Base-by-base conservation (phyloP, 352 stramenopile species). In the Phytophthora rubi region DNA sequence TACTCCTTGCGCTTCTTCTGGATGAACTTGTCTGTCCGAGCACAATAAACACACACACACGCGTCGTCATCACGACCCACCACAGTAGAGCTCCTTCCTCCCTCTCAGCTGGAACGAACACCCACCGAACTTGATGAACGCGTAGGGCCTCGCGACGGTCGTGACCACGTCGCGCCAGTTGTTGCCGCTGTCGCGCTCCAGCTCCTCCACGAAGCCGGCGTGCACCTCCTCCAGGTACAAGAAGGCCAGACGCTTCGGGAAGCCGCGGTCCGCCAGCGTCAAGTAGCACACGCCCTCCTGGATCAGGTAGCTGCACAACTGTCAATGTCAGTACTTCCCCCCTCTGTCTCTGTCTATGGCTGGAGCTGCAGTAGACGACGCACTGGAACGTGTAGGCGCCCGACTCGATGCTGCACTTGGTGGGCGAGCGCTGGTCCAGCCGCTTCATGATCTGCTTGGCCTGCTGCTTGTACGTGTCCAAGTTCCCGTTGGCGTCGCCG, bases 1-100 rank as follows among this genome's bases (percentile, higher is more conserved):
- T 99, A 99, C 65, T 99, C 97, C 67, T 98, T 98, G 69, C 97
- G 89, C 79, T 99, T 99, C 59, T 97, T 92, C 82, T 99, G 97
- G 72, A 99, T 99, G 47, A 98, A 90, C 68, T 98, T 97, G 77
- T 99, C 92, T 92, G 77, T 48, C 45, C 53, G n/a, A 26, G 23
- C 23, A 26, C 23, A 26, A 21, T 21, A 21, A 26, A 16, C n/a
- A n/a, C 5, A 37, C 37, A 26, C 32, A 37, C n/a, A 21, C n/a
- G n/a, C n/a, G n/a, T n/a, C n/a, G n/a, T n/a, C n/a, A n/a, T n/a
- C n/a, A n/a, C n/a, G n/a, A n/a, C n/a, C n/a, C n/a, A n/a, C n/a
- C n/a, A 33, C 28, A 60, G 16, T 16, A 13, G n/a, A 28, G 9
- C 16, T 32, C n/a, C n/a, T n/a, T 39, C 4, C 0, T 4, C 28